These are phyloP conservation scores for Didymella sp. DNA, from an alignment of 2,329 filamentous ascomycete species.

Conservation along the genomic window DNA sequence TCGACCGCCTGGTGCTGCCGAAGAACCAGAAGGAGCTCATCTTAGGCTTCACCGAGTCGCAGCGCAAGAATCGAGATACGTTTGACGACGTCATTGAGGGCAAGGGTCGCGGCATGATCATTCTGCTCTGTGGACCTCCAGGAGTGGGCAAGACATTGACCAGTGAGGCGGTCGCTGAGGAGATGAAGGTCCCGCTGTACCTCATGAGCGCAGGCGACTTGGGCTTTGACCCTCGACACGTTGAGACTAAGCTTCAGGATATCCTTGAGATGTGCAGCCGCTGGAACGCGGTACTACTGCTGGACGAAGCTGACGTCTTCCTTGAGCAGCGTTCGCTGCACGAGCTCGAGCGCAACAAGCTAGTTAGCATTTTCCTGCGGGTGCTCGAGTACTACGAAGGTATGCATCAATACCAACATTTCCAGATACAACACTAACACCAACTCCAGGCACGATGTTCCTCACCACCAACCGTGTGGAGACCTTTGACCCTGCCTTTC, in stretches of 20 bases:
- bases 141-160: conserved; percentile 89
- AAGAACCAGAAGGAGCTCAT: conserved; percentile 69
- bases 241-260: conserved; percentile 56
- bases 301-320: conserved; percentile 68
- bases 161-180: conserved; percentile 82
- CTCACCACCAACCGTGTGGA: conserved; percentile 47
- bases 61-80: conserved; percentile 75
- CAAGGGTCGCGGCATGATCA: conserved; percentile 84
- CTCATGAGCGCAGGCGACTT: conserved; percentile 76
- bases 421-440: not conserved
- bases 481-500: conserved; percentile 43
- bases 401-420: conserved; percentile 13
- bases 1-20: conserved; percentile 77
- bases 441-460: conserved; percentile 29
- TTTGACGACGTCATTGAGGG: conserved; percentile 74
- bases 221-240: conserved; percentile 52
- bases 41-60: conserved; percentile 80
- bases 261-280: conserved; percentile 58
- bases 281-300: conserved; percentile 61
- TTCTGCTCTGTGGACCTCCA: conserved; percentile 80
- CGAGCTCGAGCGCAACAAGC: conserved; percentile 46
- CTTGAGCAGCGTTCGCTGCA: conserved; percentile 58
- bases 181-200: conserved; percentile 82
- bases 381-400: conserved; percentile 46
- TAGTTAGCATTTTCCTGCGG: conserved; percentile 50